phyloP scores from a whole-genome alignment of 1,284 basidiomycete genomes.

The Ceratorhiza oryzae-sativae region DNA sequence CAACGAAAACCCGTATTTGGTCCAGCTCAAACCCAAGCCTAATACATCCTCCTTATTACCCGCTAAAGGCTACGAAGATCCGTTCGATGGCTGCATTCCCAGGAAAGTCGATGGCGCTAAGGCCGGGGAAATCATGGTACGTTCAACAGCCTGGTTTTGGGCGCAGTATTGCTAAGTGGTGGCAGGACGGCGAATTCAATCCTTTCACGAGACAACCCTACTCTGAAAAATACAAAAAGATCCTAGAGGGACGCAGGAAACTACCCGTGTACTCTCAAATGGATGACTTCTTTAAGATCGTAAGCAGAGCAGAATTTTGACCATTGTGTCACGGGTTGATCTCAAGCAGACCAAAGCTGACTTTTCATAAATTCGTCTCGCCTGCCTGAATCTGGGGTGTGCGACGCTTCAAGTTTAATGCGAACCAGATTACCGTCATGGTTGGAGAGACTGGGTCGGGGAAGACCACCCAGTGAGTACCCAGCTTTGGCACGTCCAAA shows the following conservation, averaged over 20 bases:
- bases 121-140: slow-evolving; percentile 75
- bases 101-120: slow-evolving; percentile 77
- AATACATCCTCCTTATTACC: too few species aligned
- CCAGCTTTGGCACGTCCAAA: too few species aligned
- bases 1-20: slow-evolving; percentile 30
- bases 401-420: slow-evolving; percentile 65
- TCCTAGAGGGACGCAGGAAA: slow-evolving; percentile 83
- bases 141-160: slow-evolving; percentile 46
- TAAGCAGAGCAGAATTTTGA: slow-evolving; percentile 52
- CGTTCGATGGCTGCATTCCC: slow-evolving; percentile 80
- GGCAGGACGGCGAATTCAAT: slow-evolving; percentile 78
- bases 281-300: slow-evolving; percentile 87
- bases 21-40: background rate
- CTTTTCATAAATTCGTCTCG: slow-evolving; percentile 37
- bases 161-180: slow-evolving; percentile 1
- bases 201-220: slow-evolving; percentile 87
- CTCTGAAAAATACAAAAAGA: slow-evolving; percentile 84
- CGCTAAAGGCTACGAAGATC: slow-evolving; percentile 50
- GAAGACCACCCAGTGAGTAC: slow-evolving; percentile 92
- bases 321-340: slow-evolving; percentile 39
- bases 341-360: slow-evolving; percentile 46
- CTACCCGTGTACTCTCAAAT: slow-evolving; percentile 94
- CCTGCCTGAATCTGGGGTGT: slow-evolving; percentile 5
- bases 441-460: slow-evolving; percentile 98
- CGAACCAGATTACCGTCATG: slow-evolving; percentile 93